Conservation (phyloP, 2,329 filamentous ascomycete genomes). For the Alternaria arbusti region DNA sequence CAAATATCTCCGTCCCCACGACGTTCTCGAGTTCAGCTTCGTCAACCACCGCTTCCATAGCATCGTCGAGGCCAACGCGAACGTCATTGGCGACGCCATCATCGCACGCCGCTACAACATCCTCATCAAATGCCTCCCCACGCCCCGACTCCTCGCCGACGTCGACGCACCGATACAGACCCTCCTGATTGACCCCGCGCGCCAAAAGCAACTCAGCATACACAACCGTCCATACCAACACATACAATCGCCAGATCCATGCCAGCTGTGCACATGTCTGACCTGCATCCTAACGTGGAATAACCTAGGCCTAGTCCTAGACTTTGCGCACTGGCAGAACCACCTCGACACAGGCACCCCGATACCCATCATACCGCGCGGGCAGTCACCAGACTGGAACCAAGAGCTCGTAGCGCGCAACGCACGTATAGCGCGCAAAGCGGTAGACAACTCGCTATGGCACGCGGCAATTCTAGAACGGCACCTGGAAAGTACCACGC, state of each 20-base stretch:
- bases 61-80: slow-evolving; percentile 56
- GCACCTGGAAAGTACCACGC: slow-evolving; percentile 56
- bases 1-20: slow-evolving; percentile 56
- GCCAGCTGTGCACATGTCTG: slow-evolving; percentile 62
- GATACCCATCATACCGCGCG: slow-evolving; percentile 60
- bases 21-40: slow-evolving; percentile 56
- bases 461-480: slow-evolving; percentile 58
- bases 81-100: slow-evolving; percentile 53
- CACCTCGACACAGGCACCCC: slow-evolving; percentile 60
- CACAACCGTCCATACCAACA: slow-evolving; percentile 62
- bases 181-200: slow-evolving; percentile 50
- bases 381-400: slow-evolving; percentile 60
- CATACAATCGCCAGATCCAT: slow-evolving; percentile 55
- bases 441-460: slow-evolving; percentile 57
- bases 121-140: slow-evolving; percentile 59
- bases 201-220: slow-evolving; percentile 54
- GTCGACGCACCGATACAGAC: slow-evolving; percentile 47
- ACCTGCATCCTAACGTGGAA: slow-evolving; percentile 65
- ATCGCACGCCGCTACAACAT: slow-evolving; percentile 57
- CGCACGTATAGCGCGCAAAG: slow-evolving; percentile 54
- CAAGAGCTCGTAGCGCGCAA: slow-evolving; percentile 52
- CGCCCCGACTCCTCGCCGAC: slow-evolving; percentile 55
- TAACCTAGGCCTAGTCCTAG: slow-evolving; percentile 60
- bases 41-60: slow-evolving; percentile 52
- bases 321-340: slow-evolving; percentile 64